A percentile compares a stretch with the other conserved stretches of the same genome.
Evolutionary conservation across 192 early-diverging fungal species (phyloP).

Genomic region (Piromyces sp.): DNA sequence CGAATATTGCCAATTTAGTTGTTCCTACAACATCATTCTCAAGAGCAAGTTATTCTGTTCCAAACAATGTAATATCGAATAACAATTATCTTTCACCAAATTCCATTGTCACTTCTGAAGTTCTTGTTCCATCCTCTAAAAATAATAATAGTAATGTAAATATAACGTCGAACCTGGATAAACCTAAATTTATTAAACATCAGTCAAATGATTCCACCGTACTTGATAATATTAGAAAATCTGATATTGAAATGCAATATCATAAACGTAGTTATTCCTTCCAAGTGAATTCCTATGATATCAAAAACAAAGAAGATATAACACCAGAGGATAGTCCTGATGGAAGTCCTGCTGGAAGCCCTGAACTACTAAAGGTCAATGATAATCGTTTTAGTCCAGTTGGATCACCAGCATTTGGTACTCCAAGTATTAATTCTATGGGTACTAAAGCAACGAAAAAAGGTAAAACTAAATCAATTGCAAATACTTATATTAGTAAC

Average conservation of each 20-base stretch:
- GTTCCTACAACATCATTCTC: not conserved
- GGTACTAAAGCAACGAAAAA: not conserved
- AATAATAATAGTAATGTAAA: not conserved
- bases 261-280: not conserved
- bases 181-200: not conserved
- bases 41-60: not conserved
- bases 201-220: not conserved
- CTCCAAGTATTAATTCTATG: not conserved
- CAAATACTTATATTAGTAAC: not conserved
- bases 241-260: not conserved
- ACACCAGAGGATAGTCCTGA: not conserved
- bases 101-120: not conserved
- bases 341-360: not conserved
- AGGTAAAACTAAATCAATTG: not conserved
- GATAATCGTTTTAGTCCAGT: not conserved
- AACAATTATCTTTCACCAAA: not conserved
- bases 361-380: not conserved
- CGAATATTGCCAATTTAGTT: not conserved
- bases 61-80: not conserved
- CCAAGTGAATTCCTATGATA: not conserved
- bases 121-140: not conserved
- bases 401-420: not conserved
- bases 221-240: not conserved
- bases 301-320: not conserved
- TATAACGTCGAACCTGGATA: not conserved